Evolutionary conservation across 495 filamentous ascomycete genomes (phyloP), one percentile per base, ranked within the genome.

Genomic region (Aspergillus avenaceus): DNA sequence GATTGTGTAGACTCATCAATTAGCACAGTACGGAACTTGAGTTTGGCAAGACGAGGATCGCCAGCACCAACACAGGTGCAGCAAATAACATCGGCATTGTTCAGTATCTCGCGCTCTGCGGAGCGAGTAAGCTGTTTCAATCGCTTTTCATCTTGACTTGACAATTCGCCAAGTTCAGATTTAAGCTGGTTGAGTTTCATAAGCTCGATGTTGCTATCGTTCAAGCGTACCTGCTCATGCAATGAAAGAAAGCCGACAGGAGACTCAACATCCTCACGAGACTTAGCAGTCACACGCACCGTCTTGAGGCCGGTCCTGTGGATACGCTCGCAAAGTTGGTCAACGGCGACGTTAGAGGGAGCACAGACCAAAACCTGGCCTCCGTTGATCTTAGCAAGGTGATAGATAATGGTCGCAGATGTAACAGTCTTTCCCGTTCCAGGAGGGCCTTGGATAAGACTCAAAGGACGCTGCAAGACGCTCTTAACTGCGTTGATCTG

Each of bases 1-100:
- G 93, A 95, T 62, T 99, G 93, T 3, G 93, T 99, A 21, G 91
- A 96, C 64, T 99, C 93, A 62, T 99, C 93, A 59, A 99, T 97
- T 36, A 99, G 74, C 22, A 97, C 93, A 40, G 95, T 99, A 34
- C 93, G 84, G 78, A 99, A 99, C 64, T 97, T 96, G 73, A 96
- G 86, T 70, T 97, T 96, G 21, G 91, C 79, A 29, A 99, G 81
- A 55, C 93, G 86, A 50, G 93, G 93, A 68, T 99, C 93, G 53
- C 93, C 93, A 29, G 93, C 93, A 66, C 93, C 93, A 65, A 99
- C 93, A 60, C 93, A 99, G 53, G 93, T 99, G 70, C 95, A 97
- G 75, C 93, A 99, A 50, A 99, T 96, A 41, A 99, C 95, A 72
- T 99, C 93, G 2, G 93, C 93, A 45, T 95, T 96, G 67, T 73